Evolutionary conservation across 2,329 filamentous ascomycete species (phyloP).

Genomic region (Colletotrichum lini): DNA sequence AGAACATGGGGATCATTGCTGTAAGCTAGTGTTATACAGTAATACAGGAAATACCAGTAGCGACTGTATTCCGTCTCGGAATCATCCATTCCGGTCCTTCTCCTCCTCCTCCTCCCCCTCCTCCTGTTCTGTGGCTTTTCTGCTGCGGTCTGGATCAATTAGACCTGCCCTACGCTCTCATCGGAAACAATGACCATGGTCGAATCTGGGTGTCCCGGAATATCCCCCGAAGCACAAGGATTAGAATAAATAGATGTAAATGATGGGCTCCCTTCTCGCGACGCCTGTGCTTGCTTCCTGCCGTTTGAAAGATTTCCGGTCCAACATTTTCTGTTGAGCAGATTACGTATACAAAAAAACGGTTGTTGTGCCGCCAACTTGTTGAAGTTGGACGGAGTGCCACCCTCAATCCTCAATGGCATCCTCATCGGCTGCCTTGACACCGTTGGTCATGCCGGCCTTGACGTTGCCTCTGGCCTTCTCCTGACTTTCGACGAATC

Average conservation of each 20-base stretch:
- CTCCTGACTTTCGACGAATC: constrained; percentile 73
- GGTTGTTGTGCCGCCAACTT: background rate
- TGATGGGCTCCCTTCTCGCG: constrained; percentile 21
- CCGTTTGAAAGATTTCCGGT: constrained; percentile 21
- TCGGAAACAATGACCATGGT: background rate
- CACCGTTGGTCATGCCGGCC: constrained; percentile 49
- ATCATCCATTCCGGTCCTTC: background rate
- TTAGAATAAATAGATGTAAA: constrained; percentile 5
- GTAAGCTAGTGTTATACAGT: constrained; percentile 26
- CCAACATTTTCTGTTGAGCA: constrained; percentile 19
- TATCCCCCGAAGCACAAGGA: background rate
- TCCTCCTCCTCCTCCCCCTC: no score
- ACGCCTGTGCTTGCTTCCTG: constrained; percentile 40
- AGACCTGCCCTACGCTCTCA: background rate
- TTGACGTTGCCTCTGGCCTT: constrained; percentile 70
- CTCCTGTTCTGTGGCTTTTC: background rate
- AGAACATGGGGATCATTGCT: constrained; percentile 25
- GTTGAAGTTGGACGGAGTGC: background rate
- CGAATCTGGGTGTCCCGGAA: background rate
- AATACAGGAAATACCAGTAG: constrained; percentile 27
- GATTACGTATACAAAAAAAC: constrained; percentile 36
- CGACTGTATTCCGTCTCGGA: constrained; percentile 19
- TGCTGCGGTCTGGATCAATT: background rate
- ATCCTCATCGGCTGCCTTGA: constrained; percentile 54
- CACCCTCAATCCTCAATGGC: constrained; percentile 56